These are phyloP conservation scores for Cavenderia fasciculata DNA, from an alignment of 78 protist species.

Conservation along the genomic window DNA sequence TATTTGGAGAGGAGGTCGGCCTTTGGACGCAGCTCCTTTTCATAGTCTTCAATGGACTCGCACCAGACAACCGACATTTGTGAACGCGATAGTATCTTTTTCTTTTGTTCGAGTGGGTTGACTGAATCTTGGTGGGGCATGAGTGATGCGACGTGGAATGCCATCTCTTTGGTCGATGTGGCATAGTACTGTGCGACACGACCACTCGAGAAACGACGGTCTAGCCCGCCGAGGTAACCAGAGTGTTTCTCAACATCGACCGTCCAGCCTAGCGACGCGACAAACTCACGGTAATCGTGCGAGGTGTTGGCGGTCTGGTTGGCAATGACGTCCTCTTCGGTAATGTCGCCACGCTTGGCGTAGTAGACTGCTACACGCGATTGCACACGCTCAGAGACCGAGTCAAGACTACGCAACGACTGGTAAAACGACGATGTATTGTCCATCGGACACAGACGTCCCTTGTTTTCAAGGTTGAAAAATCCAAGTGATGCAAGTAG, in stretches of 20 bases:
- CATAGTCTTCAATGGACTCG: conserved; percentile 38
- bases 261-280: conserved; percentile 30
- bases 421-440: conserved; percentile 39
- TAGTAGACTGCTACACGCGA: conserved; percentile 19
- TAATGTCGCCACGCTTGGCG: not conserved
- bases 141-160: conserved; percentile 43
- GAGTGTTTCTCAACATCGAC: conserved; percentile 24
- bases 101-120: conserved; percentile 20
- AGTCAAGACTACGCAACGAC: conserved; percentile 25
- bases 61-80: conserved; percentile 41
- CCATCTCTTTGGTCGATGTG: conserved; percentile 1
- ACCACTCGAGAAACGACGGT: conserved; percentile 4
- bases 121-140: conserved; percentile 40
- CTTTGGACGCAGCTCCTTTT: not conserved
- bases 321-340: conserved; percentile 35
- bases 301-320: conserved; percentile 1
- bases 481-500: conserved; percentile 38
- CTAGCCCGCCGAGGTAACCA: conserved; percentile 53
- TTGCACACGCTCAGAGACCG: conserved; percentile 42
- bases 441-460: conserved; percentile 30
- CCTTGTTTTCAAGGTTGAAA: not conserved
- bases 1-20: not conserved
- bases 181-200: conserved; percentile 58
- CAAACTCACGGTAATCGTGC: conserved; percentile 36
- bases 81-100: not conserved